Evolutionary conservation across 371 early-diverging fungal genomes (phyloP).

Genomic region (Phascolomyces articulosus): DNA sequence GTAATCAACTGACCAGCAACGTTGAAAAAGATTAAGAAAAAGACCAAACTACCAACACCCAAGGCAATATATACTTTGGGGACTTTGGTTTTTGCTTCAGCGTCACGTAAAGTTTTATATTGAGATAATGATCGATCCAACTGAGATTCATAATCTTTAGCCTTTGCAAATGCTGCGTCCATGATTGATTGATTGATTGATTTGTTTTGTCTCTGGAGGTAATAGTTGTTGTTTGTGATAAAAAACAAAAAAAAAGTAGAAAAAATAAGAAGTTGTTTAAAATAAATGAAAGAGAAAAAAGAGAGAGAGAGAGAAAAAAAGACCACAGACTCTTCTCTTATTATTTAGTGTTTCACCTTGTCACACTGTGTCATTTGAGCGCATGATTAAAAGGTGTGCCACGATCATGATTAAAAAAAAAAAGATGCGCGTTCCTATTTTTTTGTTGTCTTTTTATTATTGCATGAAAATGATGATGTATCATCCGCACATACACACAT

Average conservation of each 20-base stretch:
- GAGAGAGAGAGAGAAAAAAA: neutral
- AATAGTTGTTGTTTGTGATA: neutral
- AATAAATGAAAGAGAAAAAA: too few relatives aligned
- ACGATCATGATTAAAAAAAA: neutral
- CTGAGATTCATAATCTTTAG: slow-evolving; percentile 15
- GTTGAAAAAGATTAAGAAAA: slow-evolving; percentile 87
- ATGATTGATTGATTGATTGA: neutral
- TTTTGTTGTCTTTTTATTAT: too few relatives aligned
- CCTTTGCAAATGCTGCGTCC: slow-evolving; percentile 13
- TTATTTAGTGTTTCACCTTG: neutral
- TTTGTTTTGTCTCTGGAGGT: too few relatives aligned
- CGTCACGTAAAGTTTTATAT: slow-evolving; percentile 13
- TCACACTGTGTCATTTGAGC: slow-evolving; percentile 2
- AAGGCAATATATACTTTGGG: slow-evolving; percentile 83
- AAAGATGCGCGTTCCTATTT: neutral
- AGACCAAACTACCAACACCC: slow-evolving; percentile 60
- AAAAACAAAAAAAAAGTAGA: slow-evolving; percentile 3
- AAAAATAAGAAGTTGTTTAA: too few relatives aligned
- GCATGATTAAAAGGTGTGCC: neutral
- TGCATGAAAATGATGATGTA: too few relatives aligned
- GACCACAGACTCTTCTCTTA: neutral
- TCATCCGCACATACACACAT: too few relatives aligned
- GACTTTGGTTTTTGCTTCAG: slow-evolving; percentile 37
- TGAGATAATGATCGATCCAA: slow-evolving; percentile 18
- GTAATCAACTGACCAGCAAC: slow-evolving; percentile 80